Percentiles rank a stretch among this genome's conserved stretches.
Evolutionary conservation across 495 filamentous ascomycete genomes (phyloP).

Genomic region (Penicillium parvum): DNA sequence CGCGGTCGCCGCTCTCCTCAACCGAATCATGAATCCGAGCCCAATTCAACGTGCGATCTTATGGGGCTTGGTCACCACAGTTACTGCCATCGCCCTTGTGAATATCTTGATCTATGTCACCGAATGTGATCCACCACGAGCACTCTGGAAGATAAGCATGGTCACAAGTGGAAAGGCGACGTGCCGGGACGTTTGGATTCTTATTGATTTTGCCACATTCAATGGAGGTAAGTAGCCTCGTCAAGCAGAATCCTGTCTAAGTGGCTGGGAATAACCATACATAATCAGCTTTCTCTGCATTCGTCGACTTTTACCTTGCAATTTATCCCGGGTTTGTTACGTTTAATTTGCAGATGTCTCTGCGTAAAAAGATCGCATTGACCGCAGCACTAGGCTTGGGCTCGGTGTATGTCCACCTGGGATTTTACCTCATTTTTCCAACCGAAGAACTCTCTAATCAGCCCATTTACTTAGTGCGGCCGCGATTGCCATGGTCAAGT

Average conservation of each 20-base stretch:
- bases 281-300: conserved; percentile 9
- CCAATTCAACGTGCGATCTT: conserved; percentile 8
- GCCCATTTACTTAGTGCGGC: conserved; percentile 10
- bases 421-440: background rate
- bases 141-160: conserved; percentile 25
- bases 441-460: background rate
- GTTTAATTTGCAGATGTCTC: conserved; percentile 33
- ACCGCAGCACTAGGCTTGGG: conserved; percentile 25
- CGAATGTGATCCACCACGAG: conserved; percentile 24
- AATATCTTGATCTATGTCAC: conserved; percentile 29
- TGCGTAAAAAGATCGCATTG: conserved; percentile 32
- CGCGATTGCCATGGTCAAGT: conserved; percentile 20
- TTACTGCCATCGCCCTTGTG: conserved; percentile 14
- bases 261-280: background rate
- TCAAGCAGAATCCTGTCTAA: background rate
- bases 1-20: conserved; percentile 23
- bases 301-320: conserved; percentile 32
- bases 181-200: conserved; percentile 17
- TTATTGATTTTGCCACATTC: conserved; percentile 23
- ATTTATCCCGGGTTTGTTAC: conserved; percentile 29
- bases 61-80: conserved; percentile 16
- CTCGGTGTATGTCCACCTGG: background rate
- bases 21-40: conserved; percentile 25
- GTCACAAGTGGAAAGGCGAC: conserved; percentile 8
- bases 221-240: conserved; percentile 14